Conservation (phyloP, 2,329 filamentous ascomycete species). For the Paracoccidioides brasiliensis region DNA sequence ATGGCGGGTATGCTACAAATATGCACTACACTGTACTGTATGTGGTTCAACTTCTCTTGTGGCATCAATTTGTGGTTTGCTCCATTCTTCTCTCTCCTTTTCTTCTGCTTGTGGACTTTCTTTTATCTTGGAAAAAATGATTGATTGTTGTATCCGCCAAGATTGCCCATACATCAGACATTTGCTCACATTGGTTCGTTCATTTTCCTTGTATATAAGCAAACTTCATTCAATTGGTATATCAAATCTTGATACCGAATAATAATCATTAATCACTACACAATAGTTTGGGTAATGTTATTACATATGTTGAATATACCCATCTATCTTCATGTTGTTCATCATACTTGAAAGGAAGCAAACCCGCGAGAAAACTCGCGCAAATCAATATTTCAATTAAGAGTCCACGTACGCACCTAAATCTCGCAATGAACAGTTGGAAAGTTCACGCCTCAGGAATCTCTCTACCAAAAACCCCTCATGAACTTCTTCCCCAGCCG, state of each 20-base stretch:
- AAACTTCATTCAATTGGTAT: not conserved
- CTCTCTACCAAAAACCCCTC: not conserved
- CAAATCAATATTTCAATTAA: not conserved
- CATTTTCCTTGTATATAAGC: not conserved
- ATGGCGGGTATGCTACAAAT: too few relatives aligned
- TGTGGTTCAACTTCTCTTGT: too few relatives aligned
- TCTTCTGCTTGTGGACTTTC: not conserved
- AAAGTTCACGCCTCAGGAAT: not conserved
- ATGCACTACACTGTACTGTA: too few relatives aligned
- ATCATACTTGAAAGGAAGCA: not conserved
- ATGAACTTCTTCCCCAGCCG: slow-evolving; percentile 8
- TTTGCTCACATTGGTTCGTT: too few relatives aligned
- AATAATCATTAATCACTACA: not conserved
- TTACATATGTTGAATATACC: not conserved
- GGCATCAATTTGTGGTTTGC: not conserved
- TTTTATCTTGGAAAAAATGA: too few relatives aligned
- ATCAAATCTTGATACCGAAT: not conserved
- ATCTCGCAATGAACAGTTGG: not conserved
- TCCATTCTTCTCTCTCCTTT: not conserved
- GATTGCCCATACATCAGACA: not conserved
- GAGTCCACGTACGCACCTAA: not conserved
- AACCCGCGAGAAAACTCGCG: not conserved
- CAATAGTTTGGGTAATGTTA: not conserved
- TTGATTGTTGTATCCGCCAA: not conserved
- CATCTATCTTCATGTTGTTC: not conserved